phyloP scores from a whole-genome alignment of 192 early-diverging fungal species.

The Allomyces javanicus region DNA sequence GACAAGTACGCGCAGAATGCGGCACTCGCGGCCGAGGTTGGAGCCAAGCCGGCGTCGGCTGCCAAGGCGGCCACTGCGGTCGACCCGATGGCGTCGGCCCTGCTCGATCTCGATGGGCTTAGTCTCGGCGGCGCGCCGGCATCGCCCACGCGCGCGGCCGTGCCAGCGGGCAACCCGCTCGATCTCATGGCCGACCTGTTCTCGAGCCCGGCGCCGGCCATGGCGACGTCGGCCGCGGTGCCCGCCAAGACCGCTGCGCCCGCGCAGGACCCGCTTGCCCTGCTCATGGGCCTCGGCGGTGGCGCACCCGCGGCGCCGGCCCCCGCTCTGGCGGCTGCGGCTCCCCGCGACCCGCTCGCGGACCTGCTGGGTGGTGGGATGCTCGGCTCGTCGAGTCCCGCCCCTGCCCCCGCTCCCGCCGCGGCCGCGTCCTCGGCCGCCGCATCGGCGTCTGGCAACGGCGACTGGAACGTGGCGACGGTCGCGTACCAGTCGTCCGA shows the following conservation, averaged over 20 bases:
- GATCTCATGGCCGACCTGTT: slow-evolving; percentile 42
- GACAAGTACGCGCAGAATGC: slow-evolving; percentile 11
- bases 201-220: background rate
- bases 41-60: slow-evolving; percentile 4
- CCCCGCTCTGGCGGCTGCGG: slow-evolving; percentile 9
- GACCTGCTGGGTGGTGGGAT: slow-evolving; percentile 46
- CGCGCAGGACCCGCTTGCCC: slow-evolving; percentile 13
- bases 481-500: slow-evolving; percentile 4
- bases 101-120: background rate
- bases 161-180: slow-evolving; percentile 24
- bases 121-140: background rate
- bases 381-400: slow-evolving; percentile 18
- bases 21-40: background rate
- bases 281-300: slow-evolving; percentile 7
- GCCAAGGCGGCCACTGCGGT: slow-evolving; percentile 7
- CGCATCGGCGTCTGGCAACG: background rate
- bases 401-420: slow-evolving; percentile 12
- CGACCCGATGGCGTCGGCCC: background rate
- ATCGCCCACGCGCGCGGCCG: slow-evolving; percentile 7
- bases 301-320: slow-evolving; percentile 14
- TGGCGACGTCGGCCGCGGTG: slow-evolving; percentile 3
- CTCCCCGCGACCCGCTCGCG: slow-evolving; percentile 32
- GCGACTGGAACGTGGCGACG: background rate
- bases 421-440: slow-evolving; percentile 12
- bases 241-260: slow-evolving; percentile 12